Base-by-base conservation (phyloP, 805 yeast species). In the Lipomyces oligophaga region DNA sequence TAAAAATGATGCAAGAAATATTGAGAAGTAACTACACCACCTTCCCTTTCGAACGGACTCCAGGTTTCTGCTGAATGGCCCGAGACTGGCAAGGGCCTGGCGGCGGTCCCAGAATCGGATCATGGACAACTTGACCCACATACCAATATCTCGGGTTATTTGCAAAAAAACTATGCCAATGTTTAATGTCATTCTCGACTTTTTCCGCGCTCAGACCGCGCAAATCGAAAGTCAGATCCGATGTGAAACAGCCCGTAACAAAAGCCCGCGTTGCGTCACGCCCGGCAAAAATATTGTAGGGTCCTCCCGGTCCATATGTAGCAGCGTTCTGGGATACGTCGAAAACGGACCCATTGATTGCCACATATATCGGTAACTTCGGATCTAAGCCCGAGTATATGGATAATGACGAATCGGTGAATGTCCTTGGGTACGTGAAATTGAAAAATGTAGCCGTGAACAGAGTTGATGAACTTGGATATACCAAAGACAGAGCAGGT, bases 191-290 rank as follows among this genome's bases (percentile, higher is more conserved):
- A 2, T 50, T 45, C 2, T 52, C 55, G 0, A 73, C 77, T 27
- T 68, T 69, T 3, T 63, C 64, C 3, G 57, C 56, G 46, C 76
- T 78, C 19, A 83, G 64, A 0, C 82, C 87, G 28, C 89, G 65
- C 34, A 83, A 63, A 60, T 84, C 90, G 61, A 77, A 73, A 0
- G 89, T 82, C 50, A 72, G 71, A 57, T 83, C 62, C 27, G 70
- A 69, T 33, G 65, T 61, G 48, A 83, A 78, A 57, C 88, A 83
- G 2, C 89, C 89, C 1, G 86, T 83, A 3, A 76, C 80, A 57
- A 75, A 81, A 16, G 83, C 83, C 24, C 89, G 66, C 2, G 87
- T 80, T 32, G 79, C 76, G 62, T 83, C 93, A 34, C 67, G 67
- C 1, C 90, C 93, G 26, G 80, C 73, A 58, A 83, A 74, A 34